phyloP scores from a whole-genome alignment of 2,329 filamentous ascomycete species.

The Clathrospora elynae region DNA sequence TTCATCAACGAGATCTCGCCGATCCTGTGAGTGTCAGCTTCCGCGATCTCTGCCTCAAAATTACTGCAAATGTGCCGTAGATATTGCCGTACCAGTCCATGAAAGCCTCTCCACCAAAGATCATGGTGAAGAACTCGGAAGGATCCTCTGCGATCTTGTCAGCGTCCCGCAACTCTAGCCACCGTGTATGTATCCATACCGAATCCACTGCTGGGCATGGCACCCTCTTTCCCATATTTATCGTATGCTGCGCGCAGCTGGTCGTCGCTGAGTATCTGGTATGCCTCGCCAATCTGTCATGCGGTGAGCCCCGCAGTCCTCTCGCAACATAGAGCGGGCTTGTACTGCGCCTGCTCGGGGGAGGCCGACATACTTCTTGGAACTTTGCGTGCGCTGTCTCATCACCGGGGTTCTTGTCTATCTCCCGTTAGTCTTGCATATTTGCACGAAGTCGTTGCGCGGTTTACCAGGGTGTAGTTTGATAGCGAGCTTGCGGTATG shows the following conservation, averaged over 20 bases:
- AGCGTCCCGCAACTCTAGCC: slow-evolving; percentile 23
- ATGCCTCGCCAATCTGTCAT: slow-evolving; percentile 68
- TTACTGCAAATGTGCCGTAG: background rate
- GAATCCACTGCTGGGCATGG: slow-evolving; percentile 88
- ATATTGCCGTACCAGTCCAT: slow-evolving; percentile 68
- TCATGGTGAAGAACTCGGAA: slow-evolving; percentile 96
- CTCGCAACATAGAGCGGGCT: slow-evolving; percentile 4
- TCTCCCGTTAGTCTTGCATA: slow-evolving; percentile 12
- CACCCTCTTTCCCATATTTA: slow-evolving; percentile 94
- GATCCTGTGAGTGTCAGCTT: slow-evolving; percentile 59
- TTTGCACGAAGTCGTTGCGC: slow-evolving; percentile 32
- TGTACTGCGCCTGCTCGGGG: slow-evolving; percentile 4
- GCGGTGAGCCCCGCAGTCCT: slow-evolving; percentile 31
- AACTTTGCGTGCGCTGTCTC: slow-evolving; percentile 93
- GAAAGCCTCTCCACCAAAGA: slow-evolving; percentile 96
- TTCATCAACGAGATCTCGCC: slow-evolving; percentile 99
- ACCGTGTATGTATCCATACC: slow-evolving; percentile 54
- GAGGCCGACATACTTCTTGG: slow-evolving; percentile 68
- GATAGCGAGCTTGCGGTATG: slow-evolving; percentile 89
- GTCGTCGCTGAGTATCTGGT: slow-evolving; percentile 83
- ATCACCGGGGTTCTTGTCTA: slow-evolving; percentile 97
- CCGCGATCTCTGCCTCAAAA: too few species aligned
- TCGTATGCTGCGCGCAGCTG: slow-evolving; percentile 92
- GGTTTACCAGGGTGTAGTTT: slow-evolving; percentile 79
- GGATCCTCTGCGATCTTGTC: slow-evolving; percentile 70